phyloP scores from a whole-genome alignment of 192 early-diverging fungal genomes.

The Pilobolus umbonatus region DNA sequence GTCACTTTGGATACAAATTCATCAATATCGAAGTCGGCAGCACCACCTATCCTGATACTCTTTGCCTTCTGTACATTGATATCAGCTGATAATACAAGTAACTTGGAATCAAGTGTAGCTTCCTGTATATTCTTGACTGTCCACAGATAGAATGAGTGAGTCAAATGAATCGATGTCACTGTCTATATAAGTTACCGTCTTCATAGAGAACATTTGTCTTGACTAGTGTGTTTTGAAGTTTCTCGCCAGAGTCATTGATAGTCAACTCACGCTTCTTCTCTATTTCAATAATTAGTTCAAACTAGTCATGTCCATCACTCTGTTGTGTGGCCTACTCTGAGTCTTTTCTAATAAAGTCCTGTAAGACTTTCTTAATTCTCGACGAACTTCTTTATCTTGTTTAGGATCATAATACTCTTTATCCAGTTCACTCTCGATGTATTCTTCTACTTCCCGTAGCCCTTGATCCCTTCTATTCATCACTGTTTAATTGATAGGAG shows the following conservation, averaged over 20 bases:
- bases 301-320: too few species aligned
- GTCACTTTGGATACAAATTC: constrained; percentile 69
- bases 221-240: constrained; percentile 22
- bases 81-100: constrained; percentile 72
- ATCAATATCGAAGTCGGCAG: constrained; percentile 72
- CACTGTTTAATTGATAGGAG: too few species aligned
- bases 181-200: constrained; percentile 10
- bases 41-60: constrained; percentile 47
- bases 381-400: constrained; percentile 28
- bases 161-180: not conserved
- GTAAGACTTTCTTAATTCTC: constrained; percentile 21
- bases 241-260: constrained; percentile 23
- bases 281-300: not conserved
- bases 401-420: constrained; percentile 23
- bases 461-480: constrained; percentile 5
- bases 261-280: not conserved
- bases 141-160: not conserved
- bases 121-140: constrained; percentile 78
- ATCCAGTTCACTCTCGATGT: constrained; percentile 7
- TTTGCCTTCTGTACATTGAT: constrained; percentile 72
- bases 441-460: constrained; percentile 13
- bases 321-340: too few species aligned
- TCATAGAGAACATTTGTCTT: constrained; percentile 29
- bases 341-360: constrained; percentile 18
- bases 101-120: constrained; percentile 82